Percentiles rank a stretch among this genome's conserved stretches.
Evolutionary conservation across 257 asterid genomes (phyloP).

Genomic region (Capsicum pubescens): DNA sequence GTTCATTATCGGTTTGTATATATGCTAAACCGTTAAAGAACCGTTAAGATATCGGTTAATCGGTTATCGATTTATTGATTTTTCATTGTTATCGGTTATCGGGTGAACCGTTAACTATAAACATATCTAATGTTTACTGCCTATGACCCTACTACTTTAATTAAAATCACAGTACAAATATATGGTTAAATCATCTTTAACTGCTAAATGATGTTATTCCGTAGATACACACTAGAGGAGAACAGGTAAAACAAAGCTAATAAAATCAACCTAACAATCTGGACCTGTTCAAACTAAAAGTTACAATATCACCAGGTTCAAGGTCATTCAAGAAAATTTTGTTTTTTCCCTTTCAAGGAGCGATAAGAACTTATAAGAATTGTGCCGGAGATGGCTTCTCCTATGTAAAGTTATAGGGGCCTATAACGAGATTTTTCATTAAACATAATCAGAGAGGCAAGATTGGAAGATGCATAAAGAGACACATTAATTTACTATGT

Average conservation of each 20-base stretch:
- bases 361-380: background rate
- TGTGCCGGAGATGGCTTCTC: constrained; percentile 5
- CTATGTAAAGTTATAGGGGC: background rate
- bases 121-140: no score
- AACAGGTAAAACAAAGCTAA: background rate
- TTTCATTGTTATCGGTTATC: no score
- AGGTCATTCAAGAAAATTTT: constrained; percentile 16
- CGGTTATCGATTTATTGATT: no score
- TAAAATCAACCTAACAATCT: background rate
- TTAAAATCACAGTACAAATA: no score
- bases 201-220: constrained; percentile 1
- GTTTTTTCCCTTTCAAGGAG: background rate
- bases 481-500: background rate
- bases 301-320: constrained; percentile 10
- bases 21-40: no score
- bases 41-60: no score
- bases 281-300: background rate
- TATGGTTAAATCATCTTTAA: background rate
- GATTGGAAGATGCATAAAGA: background rate
- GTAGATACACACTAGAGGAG: background rate
- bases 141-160: no score
- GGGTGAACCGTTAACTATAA: no score
- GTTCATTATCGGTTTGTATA: no score
- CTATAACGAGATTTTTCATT: background rate
- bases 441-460: constrained; percentile 2